Conservation (phyloP, 352 stramenopile genomes). For the Blastocystis sp. region DNA sequence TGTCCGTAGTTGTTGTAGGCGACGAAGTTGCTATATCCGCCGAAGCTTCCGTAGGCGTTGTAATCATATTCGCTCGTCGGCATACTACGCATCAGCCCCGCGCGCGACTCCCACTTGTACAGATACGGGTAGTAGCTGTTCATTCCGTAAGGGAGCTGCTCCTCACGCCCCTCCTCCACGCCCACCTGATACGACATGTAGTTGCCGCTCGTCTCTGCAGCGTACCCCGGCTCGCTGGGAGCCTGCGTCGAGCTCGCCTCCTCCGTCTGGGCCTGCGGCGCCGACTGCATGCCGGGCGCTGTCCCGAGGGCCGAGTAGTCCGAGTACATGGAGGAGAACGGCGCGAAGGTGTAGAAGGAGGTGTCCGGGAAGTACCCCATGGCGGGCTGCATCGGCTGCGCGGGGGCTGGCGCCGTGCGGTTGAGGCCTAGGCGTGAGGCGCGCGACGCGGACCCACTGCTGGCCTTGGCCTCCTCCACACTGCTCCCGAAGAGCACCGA, state of each 20-base stretch:
- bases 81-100: not conserved
- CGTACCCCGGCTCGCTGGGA: not conserved
- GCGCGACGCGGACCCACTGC: not conserved
- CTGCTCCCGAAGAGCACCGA: conserved; percentile 4
- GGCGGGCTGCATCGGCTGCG: not conserved
- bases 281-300: not conserved
- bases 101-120: not conserved
- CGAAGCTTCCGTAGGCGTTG: not conserved
- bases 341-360: not conserved
- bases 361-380: not conserved
- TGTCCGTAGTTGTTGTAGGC: not conserved
- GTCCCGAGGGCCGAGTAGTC: not conserved
- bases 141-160: not conserved
- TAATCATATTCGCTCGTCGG: not conserved
- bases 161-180: not conserved
- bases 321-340: not conserved
- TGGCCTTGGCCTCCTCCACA: not conserved
- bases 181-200: not conserved
- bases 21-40: not conserved
- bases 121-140: not conserved
- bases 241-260: not conserved
- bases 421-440: not conserved
- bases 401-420: no score
- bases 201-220: not conserved
- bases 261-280: not conserved